These are phyloP conservation scores for Moesziomyces antarcticus DNA, from an alignment of 1,284 basidiomycete species.

Conservation along the genomic window DNA sequence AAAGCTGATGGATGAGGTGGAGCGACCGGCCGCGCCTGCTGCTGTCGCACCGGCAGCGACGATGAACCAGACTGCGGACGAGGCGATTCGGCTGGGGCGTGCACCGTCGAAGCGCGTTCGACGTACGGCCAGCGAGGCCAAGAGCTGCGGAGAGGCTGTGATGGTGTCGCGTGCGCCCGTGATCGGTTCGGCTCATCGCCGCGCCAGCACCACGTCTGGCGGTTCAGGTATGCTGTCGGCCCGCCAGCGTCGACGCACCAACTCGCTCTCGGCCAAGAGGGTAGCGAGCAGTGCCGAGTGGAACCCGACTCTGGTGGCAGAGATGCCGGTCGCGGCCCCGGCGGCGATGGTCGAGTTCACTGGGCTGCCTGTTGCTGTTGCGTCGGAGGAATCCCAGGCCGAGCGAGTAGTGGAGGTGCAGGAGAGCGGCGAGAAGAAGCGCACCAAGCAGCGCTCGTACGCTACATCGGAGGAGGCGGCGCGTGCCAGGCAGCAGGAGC, in stretches of 20 bases:
- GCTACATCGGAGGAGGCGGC: constrained; percentile 53
- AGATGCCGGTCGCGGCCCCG: neutral
- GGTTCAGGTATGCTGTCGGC: neutral
- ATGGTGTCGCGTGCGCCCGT: constrained; percentile 14
- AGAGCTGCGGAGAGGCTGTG: constrained; percentile 28
- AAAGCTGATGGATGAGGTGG: neutral
- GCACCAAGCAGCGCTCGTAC: constrained; percentile 23
- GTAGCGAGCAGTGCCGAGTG: constrained; percentile 3
- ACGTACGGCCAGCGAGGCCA: constrained; percentile 25
- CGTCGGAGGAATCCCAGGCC: no score
- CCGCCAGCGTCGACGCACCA: constrained; percentile 11
- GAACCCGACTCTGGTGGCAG: constrained; percentile 19
- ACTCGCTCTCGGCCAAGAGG: constrained; percentile 13
- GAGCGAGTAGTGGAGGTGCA: no score
- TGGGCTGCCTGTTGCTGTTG: no score
- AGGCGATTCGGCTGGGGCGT: constrained; percentile 39
- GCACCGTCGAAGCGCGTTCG: constrained; percentile 47
- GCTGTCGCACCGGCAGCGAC: neutral
- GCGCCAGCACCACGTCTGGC: neutral
- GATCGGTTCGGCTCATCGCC: neutral
- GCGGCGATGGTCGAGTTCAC: neutral
- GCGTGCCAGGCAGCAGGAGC: constrained; percentile 40
- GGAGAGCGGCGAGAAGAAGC: constrained; percentile 9
- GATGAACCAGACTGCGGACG: constrained; percentile 13
- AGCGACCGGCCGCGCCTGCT: neutral